A percentile compares a stretch with the other conserved stretches of the same genome.
These are phyloP conservation scores for Yarrowia sp. DNA, from an alignment of 805 yeast genomes.

Conservation along the genomic window DNA sequence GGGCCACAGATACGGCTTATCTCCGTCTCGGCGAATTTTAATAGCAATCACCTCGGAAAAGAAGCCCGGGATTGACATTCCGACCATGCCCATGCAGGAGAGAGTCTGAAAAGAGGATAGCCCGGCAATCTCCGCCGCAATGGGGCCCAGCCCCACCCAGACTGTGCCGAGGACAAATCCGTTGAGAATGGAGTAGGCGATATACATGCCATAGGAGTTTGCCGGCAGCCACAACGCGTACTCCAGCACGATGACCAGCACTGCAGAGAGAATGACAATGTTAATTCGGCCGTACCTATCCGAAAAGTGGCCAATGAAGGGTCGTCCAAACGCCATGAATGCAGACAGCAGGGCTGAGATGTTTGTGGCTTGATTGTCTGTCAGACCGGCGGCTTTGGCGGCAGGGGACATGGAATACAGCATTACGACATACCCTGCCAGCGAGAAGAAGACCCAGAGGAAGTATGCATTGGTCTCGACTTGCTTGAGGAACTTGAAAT, in stretches of 20 bases:
- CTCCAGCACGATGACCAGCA: conserved; percentile 38
- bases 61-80: conserved; percentile 16
- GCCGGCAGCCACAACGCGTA: conserved; percentile 31
- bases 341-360: conserved; percentile 39
- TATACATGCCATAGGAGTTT: conserved; percentile 28
- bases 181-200: conserved; percentile 39
- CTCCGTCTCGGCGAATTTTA: conserved; percentile 22
- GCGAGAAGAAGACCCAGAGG: conserved; percentile 14
- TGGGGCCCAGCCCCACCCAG: conserved; percentile 23
- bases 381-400: conserved; percentile 33
- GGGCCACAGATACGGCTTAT: conserved; percentile 23
- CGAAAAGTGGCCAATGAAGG: conserved; percentile 48
- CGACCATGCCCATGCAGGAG: conserved; percentile 18
- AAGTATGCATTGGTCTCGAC: conserved; percentile 4
- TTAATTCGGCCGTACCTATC: conserved; percentile 51
- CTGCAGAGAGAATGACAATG: conserved; percentile 37
- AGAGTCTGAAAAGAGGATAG: conserved; percentile 7
- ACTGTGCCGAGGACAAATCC: conserved; percentile 40
- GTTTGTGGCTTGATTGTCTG: conserved; percentile 32
- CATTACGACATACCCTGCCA: conserved; percentile 10
- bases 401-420: conserved; percentile 38
- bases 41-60: conserved; percentile 25
- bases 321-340: conserved; percentile 48
- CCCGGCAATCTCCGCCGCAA: conserved; percentile 13
- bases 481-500: not conserved